A percentile compares a stretch with the other conserved stretches of the same genome.
Conservation (phyloP, 345 rosid genomes). For the Salix arbutifolia region DNA sequence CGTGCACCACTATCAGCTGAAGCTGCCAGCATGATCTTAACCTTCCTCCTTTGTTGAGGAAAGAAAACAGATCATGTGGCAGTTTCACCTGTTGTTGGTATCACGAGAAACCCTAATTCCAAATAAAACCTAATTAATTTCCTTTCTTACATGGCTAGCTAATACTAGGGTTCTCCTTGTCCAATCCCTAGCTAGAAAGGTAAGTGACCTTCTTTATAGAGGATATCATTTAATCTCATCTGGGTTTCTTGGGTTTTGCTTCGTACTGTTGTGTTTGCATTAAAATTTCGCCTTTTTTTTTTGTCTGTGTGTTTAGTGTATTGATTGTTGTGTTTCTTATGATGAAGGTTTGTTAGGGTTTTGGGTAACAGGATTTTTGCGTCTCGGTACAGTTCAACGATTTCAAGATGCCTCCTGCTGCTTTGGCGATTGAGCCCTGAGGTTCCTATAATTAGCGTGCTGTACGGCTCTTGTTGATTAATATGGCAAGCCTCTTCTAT, state of each 20-base stretch:
- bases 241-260: conserved; percentile 20
- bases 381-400: conserved; percentile 35
- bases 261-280: background rate
- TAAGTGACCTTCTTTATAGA: conserved; percentile 3
- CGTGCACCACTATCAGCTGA: conserved; percentile 65
- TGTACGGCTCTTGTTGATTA: conserved; percentile 12
- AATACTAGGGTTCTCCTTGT: conserved; percentile 8
- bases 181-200: conserved; percentile 21
- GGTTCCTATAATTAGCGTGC: conserved; percentile 10
- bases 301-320: background rate
- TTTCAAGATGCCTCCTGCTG: conserved; percentile 28
- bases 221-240: conserved; percentile 11
- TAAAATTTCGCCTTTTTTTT: background rate
- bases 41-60: conserved; percentile 13
- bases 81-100: conserved; percentile 76
- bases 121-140: conserved; percentile 16
- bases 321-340: conserved; percentile 10
- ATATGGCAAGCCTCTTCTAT: conserved; percentile 5
- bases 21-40: conserved; percentile 99
- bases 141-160: background rate
- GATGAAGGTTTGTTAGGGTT: conserved; percentile 16
- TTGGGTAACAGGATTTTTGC: conserved; percentile 25
- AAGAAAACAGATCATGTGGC: conserved; percentile 73
- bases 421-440: conserved; percentile 37
- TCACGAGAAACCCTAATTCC: conserved; percentile 45